Conservation (phyloP, 23 red algal genomes). For the Gracilaria gracilis region DNA sequence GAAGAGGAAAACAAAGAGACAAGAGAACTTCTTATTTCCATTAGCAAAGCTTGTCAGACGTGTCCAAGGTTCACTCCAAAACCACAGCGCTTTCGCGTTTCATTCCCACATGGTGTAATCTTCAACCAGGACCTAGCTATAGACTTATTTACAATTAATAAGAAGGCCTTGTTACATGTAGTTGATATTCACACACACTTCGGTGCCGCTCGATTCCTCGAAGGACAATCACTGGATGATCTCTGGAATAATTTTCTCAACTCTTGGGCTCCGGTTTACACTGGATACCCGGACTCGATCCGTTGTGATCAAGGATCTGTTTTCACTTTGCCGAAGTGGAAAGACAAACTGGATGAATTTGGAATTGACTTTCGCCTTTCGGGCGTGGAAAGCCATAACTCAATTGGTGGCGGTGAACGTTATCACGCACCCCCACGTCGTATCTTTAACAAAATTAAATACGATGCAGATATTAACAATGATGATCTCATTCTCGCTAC, state of each 20-base stretch:
- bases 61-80: not conserved
- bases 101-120: conserved; percentile 2
- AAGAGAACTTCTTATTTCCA: not conserved
- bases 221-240: not conserved
- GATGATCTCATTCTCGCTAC: not conserved
- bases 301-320: not conserved
- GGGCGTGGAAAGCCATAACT: conserved; percentile 21
- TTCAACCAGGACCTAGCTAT: conserved; percentile 23
- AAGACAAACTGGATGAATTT: not conserved
- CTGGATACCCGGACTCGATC: not conserved
- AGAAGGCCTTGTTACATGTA: not conserved
- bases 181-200: conserved; percentile 1
- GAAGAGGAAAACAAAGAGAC: not conserved
- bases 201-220: not conserved
- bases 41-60: not conserved
- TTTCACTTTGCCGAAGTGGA: conserved; percentile 12
- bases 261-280: conserved; percentile 15
- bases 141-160: not conserved
- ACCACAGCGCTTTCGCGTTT: conserved; percentile 24
- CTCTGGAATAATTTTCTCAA: not conserved
- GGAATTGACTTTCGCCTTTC: not conserved
- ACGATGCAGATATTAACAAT: not conserved
- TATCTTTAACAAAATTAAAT: conserved; percentile 8
- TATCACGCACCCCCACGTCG: conserved; percentile 10
- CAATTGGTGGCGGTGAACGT: conserved; percentile 25